Percentiles rank a stretch among this genome's conserved stretches.
Conservation (phyloP, 1,284 basidiomycete genomes). For the Pascua guehoae region DNA sequence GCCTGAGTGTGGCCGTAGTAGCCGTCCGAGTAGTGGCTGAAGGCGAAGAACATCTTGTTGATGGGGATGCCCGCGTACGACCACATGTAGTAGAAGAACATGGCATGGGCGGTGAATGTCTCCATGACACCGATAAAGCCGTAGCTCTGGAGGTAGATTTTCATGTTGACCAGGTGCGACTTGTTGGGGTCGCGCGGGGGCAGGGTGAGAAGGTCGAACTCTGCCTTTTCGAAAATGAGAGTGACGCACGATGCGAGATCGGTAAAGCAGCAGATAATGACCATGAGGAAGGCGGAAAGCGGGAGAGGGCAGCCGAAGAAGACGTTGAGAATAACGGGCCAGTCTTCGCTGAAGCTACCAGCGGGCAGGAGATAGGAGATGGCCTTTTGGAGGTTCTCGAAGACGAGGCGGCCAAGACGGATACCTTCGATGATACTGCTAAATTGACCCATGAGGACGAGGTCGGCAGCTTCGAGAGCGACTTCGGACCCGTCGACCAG, state of each 20-base stretch:
- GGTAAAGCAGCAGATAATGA: constrained; percentile 29
- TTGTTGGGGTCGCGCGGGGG: constrained; percentile 61
- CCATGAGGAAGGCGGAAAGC: constrained; percentile 55
- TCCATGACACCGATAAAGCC: constrained; percentile 60
- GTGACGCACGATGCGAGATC: constrained; percentile 58
- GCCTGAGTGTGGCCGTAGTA: constrained; percentile 42
- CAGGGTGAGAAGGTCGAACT: constrained; percentile 56
- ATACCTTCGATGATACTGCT: constrained; percentile 49
- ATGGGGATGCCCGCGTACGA: constrained; percentile 57
- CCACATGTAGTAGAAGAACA: constrained; percentile 54
- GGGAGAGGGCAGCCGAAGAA: constrained; percentile 55
- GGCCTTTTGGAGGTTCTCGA: constrained; percentile 62
- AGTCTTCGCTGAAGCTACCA: constrained; percentile 61
- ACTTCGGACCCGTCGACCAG: constrained; percentile 52
- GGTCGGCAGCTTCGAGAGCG: constrained; percentile 48
- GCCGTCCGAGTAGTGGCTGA: constrained; percentile 54
- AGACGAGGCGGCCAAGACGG: constrained; percentile 61
- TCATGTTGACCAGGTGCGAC: constrained; percentile 51
- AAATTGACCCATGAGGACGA: constrained; percentile 46
- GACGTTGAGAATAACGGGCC: constrained; percentile 61
- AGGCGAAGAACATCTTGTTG: constrained; percentile 52
- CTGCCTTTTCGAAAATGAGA: constrained; percentile 59
- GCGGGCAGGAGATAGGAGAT: constrained; percentile 48
- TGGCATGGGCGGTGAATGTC: constrained; percentile 54
- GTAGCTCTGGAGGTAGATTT: constrained; percentile 63